These are phyloP conservation scores for Fusarium sp. DNA, from an alignment of 2,329 filamentous ascomycete genomes.

Conservation along the genomic window DNA sequence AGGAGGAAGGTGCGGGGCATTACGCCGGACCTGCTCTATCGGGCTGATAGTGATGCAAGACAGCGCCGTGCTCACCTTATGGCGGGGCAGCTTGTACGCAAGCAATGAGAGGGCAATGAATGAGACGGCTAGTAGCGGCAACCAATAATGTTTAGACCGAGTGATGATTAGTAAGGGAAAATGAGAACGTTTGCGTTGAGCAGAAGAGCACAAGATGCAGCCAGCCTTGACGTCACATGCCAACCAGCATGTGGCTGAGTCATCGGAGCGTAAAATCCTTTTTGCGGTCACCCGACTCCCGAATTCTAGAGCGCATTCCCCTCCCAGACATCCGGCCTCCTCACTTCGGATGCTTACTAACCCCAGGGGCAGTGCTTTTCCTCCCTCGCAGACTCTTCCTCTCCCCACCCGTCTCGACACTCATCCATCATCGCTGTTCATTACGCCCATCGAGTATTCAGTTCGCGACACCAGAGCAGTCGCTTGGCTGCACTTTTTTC, in stretches of 20 bases:
- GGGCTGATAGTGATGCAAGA: conserved; percentile 40
- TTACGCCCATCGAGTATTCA: conserved; percentile 34
- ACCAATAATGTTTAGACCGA: conserved; percentile 40
- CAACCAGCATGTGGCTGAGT: neutral
- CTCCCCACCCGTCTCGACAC: conserved; percentile 33
- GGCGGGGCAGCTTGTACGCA: conserved; percentile 42
- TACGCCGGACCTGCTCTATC: conserved; percentile 46
- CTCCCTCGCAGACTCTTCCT: conserved; percentile 39
- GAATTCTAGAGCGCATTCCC: neutral
- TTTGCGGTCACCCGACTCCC: neutral
- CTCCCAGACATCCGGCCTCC: neutral
- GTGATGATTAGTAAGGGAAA: conserved; percentile 41
- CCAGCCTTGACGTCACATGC: conserved; percentile 1
- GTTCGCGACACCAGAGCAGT: conserved; percentile 21
- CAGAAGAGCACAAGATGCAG: neutral
- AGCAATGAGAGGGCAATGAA: conserved; percentile 19
- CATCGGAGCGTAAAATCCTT: conserved; percentile 25
- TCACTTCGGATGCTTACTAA: conserved; percentile 33
- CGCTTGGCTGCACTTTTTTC: conserved; percentile 6
- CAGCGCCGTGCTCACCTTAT: conserved; percentile 39
- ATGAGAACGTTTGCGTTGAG: conserved; percentile 16
- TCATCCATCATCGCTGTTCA: conserved; percentile 32
- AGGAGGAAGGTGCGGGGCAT: conserved; percentile 62
- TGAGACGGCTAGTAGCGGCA: conserved; percentile 48
- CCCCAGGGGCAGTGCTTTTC: conserved; percentile 16